Base-by-base conservation (phyloP, 2,329 filamentous ascomycete genomes). In the Colletotrichum sp. region DNA sequence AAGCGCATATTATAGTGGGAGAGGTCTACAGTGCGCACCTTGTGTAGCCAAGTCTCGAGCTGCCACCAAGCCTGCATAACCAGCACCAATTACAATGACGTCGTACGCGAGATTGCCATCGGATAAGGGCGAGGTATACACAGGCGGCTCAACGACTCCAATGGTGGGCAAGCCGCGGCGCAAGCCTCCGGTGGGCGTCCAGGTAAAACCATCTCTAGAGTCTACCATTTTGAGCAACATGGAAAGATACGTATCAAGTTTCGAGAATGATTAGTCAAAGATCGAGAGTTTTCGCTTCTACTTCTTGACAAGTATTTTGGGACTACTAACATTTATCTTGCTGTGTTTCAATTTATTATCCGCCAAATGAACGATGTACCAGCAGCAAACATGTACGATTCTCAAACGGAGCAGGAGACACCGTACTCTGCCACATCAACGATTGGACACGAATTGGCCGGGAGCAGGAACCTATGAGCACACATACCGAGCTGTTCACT, bases 21-120 rank as follows among this genome's bases (percentile, higher is more conserved):
- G 18, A n/a, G 18, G 43, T 48, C 8, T 71, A 59, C 55, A 59
- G 7, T 59, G 55, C 55, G 13, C 13, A 81, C 82, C 81, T 28
- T 79, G 65, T 0, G 78, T 78, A 30, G 78, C 77, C 7, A 80
- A 59, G 12, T 84, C 82, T 10, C 83, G 78, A 13, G 80, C 75
- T 4, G 83, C 81, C 3, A 80, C 79, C 2, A 84, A 78, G 28
- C 83, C 83, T 9, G 82, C 78, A 68, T 83, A 84, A 4, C 83
- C 83, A 39, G 43, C 34, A 48, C 63, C 30, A n/a, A 48, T 28
- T 21, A 26, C 21, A 43, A 39, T 39, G 26, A 36, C 30, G 34
- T 55, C 24, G 59, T 24, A 65, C 57, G 57, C 16, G 16, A 26
- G n/a, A 48, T 71, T 13, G 7, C 16, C 7, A 24, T 28, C 55